phyloP scores from a whole-genome alignment of 225 moss, liverwort and hornwort species.

The Antitrichia curtipendula region DNA sequence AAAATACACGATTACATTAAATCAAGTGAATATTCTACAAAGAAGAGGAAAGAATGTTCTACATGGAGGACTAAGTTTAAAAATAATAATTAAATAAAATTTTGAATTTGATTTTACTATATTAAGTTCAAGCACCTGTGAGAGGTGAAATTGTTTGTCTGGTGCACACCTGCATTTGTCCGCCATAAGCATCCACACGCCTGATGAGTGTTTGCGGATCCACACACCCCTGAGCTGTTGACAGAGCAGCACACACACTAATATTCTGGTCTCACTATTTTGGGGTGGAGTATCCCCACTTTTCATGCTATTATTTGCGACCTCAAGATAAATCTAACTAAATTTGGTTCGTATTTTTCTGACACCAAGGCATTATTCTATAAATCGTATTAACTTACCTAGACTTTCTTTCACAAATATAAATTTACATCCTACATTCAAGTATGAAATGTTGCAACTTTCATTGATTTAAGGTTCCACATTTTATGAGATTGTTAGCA shows the following conservation, averaged over 20 bases:
- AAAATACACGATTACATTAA: neutral
- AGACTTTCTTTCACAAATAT: neutral
- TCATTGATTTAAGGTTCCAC: neutral
- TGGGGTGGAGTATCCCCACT: neutral
- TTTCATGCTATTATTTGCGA: neutral
- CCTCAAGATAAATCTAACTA: neutral
- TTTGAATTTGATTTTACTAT: neutral
- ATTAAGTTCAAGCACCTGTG: neutral
- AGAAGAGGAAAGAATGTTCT: neutral
- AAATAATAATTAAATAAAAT: neutral
- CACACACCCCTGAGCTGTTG: too few relatives aligned
- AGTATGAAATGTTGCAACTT: neutral
- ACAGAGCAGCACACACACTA: neutral
- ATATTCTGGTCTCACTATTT: neutral
- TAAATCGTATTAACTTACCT: neutral
- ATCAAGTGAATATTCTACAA: too few relatives aligned
- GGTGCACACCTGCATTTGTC: neutral
- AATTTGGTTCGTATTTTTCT: neutral
- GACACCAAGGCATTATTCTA: too few relatives aligned
- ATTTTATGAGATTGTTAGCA: neutral
- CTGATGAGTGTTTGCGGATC: neutral
- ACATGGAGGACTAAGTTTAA: neutral
- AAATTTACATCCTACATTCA: neutral
- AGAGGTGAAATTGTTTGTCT: neutral
- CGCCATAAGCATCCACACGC: neutral